phyloP scores from a whole-genome alignment of 441 rosid genomes.

The Populus trichocarpa region DNA sequence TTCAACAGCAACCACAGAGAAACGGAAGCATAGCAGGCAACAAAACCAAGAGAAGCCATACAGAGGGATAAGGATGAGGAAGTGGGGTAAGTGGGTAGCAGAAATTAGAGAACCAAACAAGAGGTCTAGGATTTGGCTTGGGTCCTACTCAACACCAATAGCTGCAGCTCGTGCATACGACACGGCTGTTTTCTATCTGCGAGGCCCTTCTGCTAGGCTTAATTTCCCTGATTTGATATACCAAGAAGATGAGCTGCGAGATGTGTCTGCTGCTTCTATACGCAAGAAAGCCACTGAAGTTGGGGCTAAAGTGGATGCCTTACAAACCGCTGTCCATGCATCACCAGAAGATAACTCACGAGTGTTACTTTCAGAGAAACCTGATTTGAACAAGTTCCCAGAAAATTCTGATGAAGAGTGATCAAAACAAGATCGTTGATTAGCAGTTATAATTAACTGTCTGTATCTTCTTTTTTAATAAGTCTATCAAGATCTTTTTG shows the following conservation, averaged over 20 bases:
- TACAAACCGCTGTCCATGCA: slow-evolving; percentile 35
- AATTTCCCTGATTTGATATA: slow-evolving; percentile 73
- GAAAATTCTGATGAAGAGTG: slow-evolving; percentile 54
- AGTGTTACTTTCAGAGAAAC: slow-evolving; percentile 40
- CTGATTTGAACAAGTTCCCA: slow-evolving; percentile 71
- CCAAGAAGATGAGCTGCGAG: slow-evolving; percentile 40
- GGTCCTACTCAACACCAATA: slow-evolving; percentile 71
- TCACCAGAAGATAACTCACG: slow-evolving; percentile 18
- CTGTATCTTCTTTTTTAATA: background rate
- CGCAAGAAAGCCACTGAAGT: slow-evolving; percentile 81
- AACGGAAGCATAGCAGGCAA: slow-evolving; percentile 30
- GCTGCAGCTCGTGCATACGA: slow-evolving; percentile 91
- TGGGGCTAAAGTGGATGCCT: slow-evolving; percentile 73
- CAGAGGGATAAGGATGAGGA: slow-evolving; percentile 86
- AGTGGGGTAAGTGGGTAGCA: slow-evolving; percentile 95
- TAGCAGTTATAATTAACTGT: background rate
- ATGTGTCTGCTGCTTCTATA: slow-evolving; percentile 71
- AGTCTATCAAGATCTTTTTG: background rate
- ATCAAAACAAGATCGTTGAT: background rate
- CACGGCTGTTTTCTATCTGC: slow-evolving; percentile 74
- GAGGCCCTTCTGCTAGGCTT: slow-evolving; percentile 80
- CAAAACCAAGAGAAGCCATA: slow-evolving; percentile 59
- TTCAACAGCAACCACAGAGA: slow-evolving; percentile 20
- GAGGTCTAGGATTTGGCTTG: slow-evolving; percentile 83
- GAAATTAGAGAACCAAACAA: slow-evolving; percentile 91